Conservation (phyloP, 73 alveolate species). For the Uronychia binucleata region DNA sequence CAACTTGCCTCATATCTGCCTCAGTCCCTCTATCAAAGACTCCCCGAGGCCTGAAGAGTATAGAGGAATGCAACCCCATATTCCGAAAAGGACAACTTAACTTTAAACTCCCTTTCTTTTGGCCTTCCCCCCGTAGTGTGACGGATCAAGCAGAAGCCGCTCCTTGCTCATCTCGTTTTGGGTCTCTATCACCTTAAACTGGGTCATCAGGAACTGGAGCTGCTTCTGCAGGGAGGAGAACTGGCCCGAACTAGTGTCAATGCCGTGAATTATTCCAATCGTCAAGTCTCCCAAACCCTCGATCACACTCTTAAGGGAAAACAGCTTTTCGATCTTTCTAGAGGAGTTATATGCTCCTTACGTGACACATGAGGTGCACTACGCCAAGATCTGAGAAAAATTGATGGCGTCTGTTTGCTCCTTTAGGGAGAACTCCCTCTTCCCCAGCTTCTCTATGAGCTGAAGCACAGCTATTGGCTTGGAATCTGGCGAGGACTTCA, state of each 20-base stretch:
- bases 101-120: too few species aligned
- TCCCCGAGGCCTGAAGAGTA: too few species aligned
- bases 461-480: neutral
- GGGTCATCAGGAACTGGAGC: neutral
- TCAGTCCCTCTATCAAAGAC: too few species aligned
- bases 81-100: too few species aligned
- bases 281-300: neutral
- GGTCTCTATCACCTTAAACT: neutral
- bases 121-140: too few species aligned
- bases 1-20: too few species aligned
- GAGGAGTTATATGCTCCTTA: neutral
- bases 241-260: neutral
- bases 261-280: neutral
- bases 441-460: neutral
- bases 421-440: neutral
- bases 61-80: too few species aligned
- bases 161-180: neutral
- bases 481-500: neutral
- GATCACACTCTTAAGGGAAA: neutral
- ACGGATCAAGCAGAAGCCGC: neutral
- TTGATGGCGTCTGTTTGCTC: neutral
- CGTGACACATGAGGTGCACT: neutral
- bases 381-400: neutral
- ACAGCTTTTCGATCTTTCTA: neutral
- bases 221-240: neutral